Percentiles rank a stretch among this genome's conserved stretches.
Conservation (phyloP, 495 filamentous ascomycete species). For the Bathelium albidoporum region DNA sequence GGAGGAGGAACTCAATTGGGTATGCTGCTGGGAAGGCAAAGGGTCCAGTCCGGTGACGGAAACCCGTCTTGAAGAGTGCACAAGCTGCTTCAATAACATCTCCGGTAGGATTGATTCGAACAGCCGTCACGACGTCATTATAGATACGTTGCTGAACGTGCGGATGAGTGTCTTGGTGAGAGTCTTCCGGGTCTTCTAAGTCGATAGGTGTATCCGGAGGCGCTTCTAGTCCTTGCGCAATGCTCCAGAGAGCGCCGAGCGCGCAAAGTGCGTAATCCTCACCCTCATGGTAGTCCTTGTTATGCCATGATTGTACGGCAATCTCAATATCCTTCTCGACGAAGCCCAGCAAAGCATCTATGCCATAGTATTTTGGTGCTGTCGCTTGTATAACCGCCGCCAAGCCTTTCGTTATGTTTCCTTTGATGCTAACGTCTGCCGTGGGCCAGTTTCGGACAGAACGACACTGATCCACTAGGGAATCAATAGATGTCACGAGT, state of each 20-base stretch:
- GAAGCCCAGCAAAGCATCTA: conserved; percentile 51
- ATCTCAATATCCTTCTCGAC: conserved; percentile 51
- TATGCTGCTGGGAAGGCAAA: conserved; percentile 65
- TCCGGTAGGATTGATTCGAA: conserved; percentile 38
- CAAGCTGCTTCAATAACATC: conserved; percentile 86
- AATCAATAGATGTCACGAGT: conserved; percentile 58
- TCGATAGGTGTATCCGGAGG: conserved; percentile 63
- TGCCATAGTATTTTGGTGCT: conserved; percentile 50
- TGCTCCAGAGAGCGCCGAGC: conserved; percentile 61
- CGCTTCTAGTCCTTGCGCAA: conserved; percentile 70
- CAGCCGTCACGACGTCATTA: background rate
- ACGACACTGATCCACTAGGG: conserved; percentile 70
- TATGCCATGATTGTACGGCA: conserved; percentile 26
- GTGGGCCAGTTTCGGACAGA: conserved; percentile 49
- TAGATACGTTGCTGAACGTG: conserved; percentile 46
- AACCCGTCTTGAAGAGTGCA: conserved; percentile 31
- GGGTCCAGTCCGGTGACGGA: conserved; percentile 64
- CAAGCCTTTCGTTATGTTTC: conserved; percentile 72
- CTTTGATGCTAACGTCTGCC: conserved; percentile 62
- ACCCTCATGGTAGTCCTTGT: conserved; percentile 35
- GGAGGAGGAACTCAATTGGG: conserved; percentile 60
- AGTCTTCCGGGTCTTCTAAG: conserved; percentile 39
- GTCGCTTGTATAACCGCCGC: conserved; percentile 76
- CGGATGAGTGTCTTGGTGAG: conserved; percentile 29
- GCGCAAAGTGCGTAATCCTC: conserved; percentile 50